These are phyloP conservation scores for Besnoitia besnoiti DNA, from an alignment of 169 alveolate genomes.

Conservation along the genomic window DNA sequence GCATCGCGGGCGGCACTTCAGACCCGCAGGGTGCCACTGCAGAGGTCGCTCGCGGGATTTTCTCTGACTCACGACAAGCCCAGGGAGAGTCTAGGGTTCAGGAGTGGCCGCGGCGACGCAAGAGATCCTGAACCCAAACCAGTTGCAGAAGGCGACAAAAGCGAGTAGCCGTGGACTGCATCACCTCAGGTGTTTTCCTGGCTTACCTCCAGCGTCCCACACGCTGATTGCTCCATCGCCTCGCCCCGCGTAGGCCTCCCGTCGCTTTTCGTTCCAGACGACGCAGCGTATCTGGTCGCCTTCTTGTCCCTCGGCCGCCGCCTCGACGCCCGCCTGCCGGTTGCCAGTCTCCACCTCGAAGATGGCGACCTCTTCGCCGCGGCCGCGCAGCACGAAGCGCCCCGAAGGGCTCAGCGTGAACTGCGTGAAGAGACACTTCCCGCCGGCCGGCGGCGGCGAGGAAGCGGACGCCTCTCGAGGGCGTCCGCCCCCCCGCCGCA, in stretches of 20 bases:
- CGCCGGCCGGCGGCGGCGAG: background rate
- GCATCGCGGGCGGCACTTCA: no score
- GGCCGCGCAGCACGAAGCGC: background rate
- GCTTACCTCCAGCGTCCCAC: background rate
- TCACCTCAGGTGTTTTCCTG: no score
- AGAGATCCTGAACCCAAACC: no score
- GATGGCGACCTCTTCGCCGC: background rate
- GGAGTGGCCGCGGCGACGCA: no score
- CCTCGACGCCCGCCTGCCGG: background rate
- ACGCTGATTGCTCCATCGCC: background rate
- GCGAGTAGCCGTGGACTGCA: no score
- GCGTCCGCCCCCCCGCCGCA: background rate
- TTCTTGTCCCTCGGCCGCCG: background rate
- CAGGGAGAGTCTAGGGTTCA: no score
- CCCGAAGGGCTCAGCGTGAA: background rate
- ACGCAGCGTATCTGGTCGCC: background rate
- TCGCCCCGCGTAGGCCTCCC: background rate
- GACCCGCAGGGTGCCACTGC: no score
- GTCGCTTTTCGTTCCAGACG: constrained; percentile 4
- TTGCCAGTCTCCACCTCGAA: background rate
- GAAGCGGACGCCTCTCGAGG: background rate
- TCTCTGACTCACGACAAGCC: no score
- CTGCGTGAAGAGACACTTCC: background rate
- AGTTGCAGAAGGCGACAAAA: no score
- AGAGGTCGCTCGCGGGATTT: no score